Conservation (phyloP, 1,284 basidiomycete genomes). For the Ustilago hordei region DNA sequence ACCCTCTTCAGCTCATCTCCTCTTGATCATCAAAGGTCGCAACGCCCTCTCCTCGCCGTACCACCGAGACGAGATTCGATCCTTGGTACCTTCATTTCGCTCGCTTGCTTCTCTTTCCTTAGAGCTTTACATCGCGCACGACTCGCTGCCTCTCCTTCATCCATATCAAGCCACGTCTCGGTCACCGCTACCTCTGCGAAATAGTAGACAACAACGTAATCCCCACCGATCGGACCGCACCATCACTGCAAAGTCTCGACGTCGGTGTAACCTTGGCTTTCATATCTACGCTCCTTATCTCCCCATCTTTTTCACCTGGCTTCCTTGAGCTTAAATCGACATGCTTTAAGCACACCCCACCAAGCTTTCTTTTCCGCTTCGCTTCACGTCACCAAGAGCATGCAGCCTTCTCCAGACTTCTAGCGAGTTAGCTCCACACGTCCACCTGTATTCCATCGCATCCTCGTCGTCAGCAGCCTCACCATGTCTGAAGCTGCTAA, state of each 20-base stretch:
- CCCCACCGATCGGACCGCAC: not conserved
- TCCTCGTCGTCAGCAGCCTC: not conserved
- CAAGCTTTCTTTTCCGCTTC: not conserved
- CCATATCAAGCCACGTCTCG: not conserved
- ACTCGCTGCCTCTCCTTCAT: not conserved
- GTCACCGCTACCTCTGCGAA: not conserved
- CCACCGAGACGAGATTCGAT: not conserved
- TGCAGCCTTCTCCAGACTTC: not conserved
- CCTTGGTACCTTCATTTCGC: not conserved
- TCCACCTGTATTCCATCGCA: not conserved
- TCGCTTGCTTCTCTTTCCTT: not conserved
- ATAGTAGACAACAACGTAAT: not conserved
- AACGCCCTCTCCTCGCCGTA: too few species aligned
- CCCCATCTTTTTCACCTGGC: not conserved
- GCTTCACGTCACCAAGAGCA: not conserved
- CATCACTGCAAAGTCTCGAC: not conserved
- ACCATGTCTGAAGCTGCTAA: constrained; percentile 31
- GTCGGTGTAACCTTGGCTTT: not conserved
- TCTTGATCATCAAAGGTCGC: too few species aligned
- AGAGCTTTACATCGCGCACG: not conserved
- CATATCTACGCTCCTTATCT: constrained; percentile 6
- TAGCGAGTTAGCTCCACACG: not conserved
- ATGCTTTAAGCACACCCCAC: constrained; percentile 7
- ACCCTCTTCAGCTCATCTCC: too few species aligned
- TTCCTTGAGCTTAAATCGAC: constrained; percentile 7